These are phyloP conservation scores for Ustilago tritici DNA, from an alignment of 1,284 basidiomycete species.

Conservation along the genomic window DNA sequence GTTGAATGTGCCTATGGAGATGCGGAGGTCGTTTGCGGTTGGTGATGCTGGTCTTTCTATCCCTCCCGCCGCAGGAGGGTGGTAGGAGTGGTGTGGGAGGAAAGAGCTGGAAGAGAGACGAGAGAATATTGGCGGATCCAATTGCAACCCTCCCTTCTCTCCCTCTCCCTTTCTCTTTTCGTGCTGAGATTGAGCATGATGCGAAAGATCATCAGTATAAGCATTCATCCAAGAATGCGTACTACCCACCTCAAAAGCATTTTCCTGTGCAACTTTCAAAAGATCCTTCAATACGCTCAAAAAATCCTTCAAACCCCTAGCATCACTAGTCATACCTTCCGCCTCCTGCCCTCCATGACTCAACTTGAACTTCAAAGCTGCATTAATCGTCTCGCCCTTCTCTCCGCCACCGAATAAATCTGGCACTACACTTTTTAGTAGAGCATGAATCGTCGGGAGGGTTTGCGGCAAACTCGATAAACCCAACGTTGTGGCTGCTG, in stretches of 20 bases:
- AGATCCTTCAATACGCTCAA: slow-evolving; percentile 47
- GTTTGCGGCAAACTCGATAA: slow-evolving; percentile 26
- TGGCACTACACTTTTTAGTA: slow-evolving; percentile 30
- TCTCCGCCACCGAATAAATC: slow-evolving; percentile 12
- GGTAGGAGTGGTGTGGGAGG: slow-evolving; percentile 5
- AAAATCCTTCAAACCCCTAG: slow-evolving; percentile 44
- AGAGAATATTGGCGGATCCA: slow-evolving; percentile 45
- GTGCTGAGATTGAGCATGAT: not conserved
- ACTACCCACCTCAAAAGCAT: slow-evolving; percentile 20
- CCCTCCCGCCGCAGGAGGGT: not conserved
- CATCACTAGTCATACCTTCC: slow-evolving; percentile 36
- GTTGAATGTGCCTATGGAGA: slow-evolving; percentile 49
- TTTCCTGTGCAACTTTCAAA: slow-evolving; percentile 26
- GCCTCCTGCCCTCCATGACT: slow-evolving; percentile 14
- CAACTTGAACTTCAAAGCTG: slow-evolving; percentile 32
- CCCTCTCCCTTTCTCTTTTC: not conserved
- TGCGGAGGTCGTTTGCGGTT: slow-evolving; percentile 42
- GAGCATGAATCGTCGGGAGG: slow-evolving; percentile 33
- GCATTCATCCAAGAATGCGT: slow-evolving; percentile 39
- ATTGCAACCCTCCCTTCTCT: not conserved
- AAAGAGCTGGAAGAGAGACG: slow-evolving; percentile 45
- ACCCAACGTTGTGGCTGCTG: slow-evolving; percentile 22
- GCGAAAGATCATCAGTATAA: slow-evolving; percentile 32
- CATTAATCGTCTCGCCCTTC: slow-evolving; percentile 15
- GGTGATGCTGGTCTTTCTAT: slow-evolving; percentile 33